Conservation (phyloP, 192 early-diverging fungal genomes). For the Backusella morwellensis region DNA sequence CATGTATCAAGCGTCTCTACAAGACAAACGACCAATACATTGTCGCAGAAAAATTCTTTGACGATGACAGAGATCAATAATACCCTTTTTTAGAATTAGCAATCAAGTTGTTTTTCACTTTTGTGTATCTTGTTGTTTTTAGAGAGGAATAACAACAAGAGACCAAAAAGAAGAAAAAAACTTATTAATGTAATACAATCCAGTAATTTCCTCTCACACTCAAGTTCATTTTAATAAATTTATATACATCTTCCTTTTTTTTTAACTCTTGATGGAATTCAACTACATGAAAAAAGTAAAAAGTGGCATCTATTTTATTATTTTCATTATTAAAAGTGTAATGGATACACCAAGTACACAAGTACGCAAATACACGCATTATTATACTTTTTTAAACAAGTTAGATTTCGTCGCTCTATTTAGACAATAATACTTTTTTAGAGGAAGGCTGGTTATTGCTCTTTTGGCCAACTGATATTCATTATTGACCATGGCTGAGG, state of each 20-base stretch:
- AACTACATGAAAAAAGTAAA: too few relatives aligned
- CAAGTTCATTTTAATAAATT: conserved; percentile 1
- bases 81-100: background rate
- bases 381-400: background rate
- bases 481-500: background rate
- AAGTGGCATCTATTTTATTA: background rate
- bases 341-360: background rate
- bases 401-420: background rate
- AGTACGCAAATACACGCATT: background rate
- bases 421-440: background rate
- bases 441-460: background rate
- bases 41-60: conserved; percentile 43
- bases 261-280: background rate
- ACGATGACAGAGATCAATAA: conserved; percentile 6
- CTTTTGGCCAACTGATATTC: background rate
- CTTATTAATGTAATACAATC: conserved; percentile 1
- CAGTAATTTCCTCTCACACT: conserved; percentile 1
- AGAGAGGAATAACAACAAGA: background rate
- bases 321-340: background rate
- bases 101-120: background rate
- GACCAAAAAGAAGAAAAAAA: background rate
- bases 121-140: background rate
- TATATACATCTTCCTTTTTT: background rate
- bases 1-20: conserved; percentile 41
- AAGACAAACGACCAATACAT: conserved; percentile 40